A percentile compares a stretch with the other conserved stretches of the same genome.
Evolutionary conservation across 257 asterid species (phyloP).

Genomic region (Nicotiana benthamiana): DNA sequence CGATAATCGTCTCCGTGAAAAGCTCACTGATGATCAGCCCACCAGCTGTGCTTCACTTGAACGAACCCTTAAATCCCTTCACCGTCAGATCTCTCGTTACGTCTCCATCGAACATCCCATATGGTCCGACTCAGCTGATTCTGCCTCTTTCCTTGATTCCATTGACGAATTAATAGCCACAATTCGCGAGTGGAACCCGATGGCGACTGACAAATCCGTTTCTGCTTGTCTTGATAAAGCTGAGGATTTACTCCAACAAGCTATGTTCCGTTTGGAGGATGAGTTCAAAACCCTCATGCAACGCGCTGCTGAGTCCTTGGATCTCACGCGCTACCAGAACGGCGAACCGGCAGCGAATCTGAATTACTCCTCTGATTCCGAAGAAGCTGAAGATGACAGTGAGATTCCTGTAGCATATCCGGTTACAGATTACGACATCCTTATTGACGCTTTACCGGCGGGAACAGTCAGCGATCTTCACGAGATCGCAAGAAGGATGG

Average conservation of each 20-base stretch:
- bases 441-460: slow-evolving; percentile 78
- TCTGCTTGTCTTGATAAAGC: slow-evolving; percentile 78
- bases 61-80: slow-evolving; percentile 51
- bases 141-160: slow-evolving; percentile 47
- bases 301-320: slow-evolving; percentile 65
- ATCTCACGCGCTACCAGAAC: slow-evolving; percentile 20
- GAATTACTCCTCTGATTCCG: slow-evolving; percentile 41
- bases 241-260: slow-evolving; percentile 81
- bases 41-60: slow-evolving; percentile 32
- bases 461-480: slow-evolving; percentile 66
- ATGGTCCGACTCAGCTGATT: slow-evolving; percentile 57
- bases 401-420: slow-evolving; percentile 86
- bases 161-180: slow-evolving; percentile 54
- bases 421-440: slow-evolving; percentile 58
- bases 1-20: slow-evolving; percentile 77
- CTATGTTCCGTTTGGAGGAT: slow-evolving; percentile 81
- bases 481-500: slow-evolving; percentile 87
- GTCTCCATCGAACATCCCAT: slow-evolving; percentile 47
- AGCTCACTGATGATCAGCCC: slow-evolving; percentile 57
- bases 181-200: slow-evolving; percentile 60
- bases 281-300: slow-evolving; percentile 67
- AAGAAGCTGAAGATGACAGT: slow-evolving; percentile 43
- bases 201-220: slow-evolving; percentile 59
- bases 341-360: slow-evolving; percentile 20
- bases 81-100: slow-evolving; percentile 69